Conservation (phyloP, 164 flowering plant genomes). For the Stephania yunnanensis region DNA sequence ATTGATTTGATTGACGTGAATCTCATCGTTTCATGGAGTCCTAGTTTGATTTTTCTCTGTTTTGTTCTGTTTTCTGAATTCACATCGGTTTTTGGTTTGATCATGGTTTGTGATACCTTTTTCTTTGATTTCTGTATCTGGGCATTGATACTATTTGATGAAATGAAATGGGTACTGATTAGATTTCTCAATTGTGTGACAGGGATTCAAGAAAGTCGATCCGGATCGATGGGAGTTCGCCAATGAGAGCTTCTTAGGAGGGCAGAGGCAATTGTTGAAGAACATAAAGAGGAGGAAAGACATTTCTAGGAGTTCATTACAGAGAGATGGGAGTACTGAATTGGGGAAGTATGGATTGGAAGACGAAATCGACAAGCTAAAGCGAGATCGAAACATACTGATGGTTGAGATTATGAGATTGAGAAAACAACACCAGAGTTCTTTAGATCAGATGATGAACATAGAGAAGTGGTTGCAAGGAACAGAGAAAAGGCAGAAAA, state of each 20-base stretch:
- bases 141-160: too few relatives aligned
- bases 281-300: constrained; percentile 24
- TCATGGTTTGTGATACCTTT: background rate
- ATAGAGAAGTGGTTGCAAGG: constrained; percentile 39
- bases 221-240: constrained; percentile 20
- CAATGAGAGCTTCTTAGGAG: constrained; percentile 16
- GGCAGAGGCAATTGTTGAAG: constrained; percentile 15
- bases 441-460: constrained; percentile 24
- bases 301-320: constrained; percentile 14
- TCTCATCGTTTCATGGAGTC: too few relatives aligned
- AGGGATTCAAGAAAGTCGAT: constrained; percentile 20
- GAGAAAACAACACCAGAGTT: constrained; percentile 43
- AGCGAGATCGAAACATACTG: constrained; percentile 34
- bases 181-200: background rate
- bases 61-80: background rate
- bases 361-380: constrained; percentile 45
- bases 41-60: too few relatives aligned
- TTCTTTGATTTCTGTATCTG: too few relatives aligned
- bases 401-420: constrained; percentile 47
- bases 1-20: too few relatives aligned
- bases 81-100: background rate
- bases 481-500: constrained; percentile 44
- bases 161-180: too few relatives aligned
- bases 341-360: constrained; percentile 26
- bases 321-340: constrained; percentile 26